Conservation (phyloP, 805 yeast genomes). For the Candida nanaspora region DNA sequence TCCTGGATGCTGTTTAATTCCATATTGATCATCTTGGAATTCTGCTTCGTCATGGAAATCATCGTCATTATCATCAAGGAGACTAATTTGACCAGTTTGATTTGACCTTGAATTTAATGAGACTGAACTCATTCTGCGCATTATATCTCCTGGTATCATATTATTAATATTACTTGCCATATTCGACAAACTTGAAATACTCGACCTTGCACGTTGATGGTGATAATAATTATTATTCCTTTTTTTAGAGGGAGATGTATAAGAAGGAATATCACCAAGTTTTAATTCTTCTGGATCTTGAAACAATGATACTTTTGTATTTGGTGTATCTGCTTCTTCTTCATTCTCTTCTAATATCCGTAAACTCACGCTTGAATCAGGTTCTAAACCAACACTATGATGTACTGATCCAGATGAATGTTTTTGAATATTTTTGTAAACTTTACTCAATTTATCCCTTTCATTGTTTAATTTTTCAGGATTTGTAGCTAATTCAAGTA, state of each 20-base stretch:
- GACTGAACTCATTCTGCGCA: not conserved
- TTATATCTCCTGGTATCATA: not conserved
- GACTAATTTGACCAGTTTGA: not conserved
- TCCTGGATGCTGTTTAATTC: no score
- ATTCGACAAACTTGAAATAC: not conserved
- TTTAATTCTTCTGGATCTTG: no score
- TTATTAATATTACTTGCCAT: no score
- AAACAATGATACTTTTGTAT: no score
- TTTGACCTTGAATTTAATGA: not conserved
- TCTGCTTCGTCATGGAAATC: not conserved
- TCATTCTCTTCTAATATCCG: no score
- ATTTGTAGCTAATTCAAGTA: conserved; percentile 1
- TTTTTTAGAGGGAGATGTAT: no score
- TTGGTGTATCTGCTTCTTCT: no score
- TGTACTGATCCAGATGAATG: not conserved
- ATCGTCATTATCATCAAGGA: not conserved
- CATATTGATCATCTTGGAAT: no score
- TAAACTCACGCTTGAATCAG: no score
- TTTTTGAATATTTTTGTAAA: not conserved
- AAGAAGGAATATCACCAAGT: no score
- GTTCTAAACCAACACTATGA: no score
- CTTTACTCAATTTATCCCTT: conserved; percentile 8
- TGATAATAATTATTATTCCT: not conserved
- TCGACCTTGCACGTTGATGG: not conserved
- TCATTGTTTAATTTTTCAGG: conserved; percentile 8